phyloP scores from a whole-genome alignment of 2,329 filamentous ascomycete genomes.

The Lasiodiplodia sp. region DNA sequence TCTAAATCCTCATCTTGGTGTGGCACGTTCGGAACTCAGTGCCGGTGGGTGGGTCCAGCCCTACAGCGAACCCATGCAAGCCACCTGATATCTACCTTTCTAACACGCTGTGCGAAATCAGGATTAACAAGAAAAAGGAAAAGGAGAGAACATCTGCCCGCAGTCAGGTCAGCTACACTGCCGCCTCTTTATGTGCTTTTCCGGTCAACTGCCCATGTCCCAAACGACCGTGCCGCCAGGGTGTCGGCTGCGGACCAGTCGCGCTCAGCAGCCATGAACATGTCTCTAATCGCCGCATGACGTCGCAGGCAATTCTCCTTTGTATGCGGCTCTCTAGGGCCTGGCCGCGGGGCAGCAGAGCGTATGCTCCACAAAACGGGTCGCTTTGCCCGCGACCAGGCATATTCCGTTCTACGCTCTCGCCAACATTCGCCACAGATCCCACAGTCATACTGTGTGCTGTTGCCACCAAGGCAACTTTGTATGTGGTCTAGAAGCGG shows the following conservation, averaged over 20 bases:
- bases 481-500: slow-evolving; percentile 72
- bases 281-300: slow-evolving; percentile 37
- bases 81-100: not conserved
- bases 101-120: not conserved
- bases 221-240: slow-evolving; percentile 1
- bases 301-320: slow-evolving; percentile 4
- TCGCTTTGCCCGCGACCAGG: slow-evolving; percentile 55
- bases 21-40: too few relatives aligned
- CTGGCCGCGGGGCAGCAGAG: slow-evolving; percentile 4
- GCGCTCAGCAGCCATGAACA: slow-evolving; percentile 49
- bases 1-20: not conserved
- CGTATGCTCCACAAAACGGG: slow-evolving; percentile 51
- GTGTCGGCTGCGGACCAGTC: slow-evolving; percentile 39
- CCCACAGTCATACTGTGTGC: slow-evolving; percentile 43
- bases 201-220: slow-evolving; percentile 10
- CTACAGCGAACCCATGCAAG: slow-evolving; percentile 1
- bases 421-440: slow-evolving; percentile 57
- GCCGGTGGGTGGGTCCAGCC: not conserved
- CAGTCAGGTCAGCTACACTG: not conserved
- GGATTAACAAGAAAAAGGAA: not conserved
- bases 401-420: slow-evolving; percentile 46
- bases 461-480: slow-evolving; percentile 43
- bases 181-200: not conserved
- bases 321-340: slow-evolving; percentile 10
- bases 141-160: not conserved